These are phyloP conservation scores for Aspergillus intermedius DNA, from an alignment of 2,329 filamentous ascomycete genomes.

Conservation along the genomic window DNA sequence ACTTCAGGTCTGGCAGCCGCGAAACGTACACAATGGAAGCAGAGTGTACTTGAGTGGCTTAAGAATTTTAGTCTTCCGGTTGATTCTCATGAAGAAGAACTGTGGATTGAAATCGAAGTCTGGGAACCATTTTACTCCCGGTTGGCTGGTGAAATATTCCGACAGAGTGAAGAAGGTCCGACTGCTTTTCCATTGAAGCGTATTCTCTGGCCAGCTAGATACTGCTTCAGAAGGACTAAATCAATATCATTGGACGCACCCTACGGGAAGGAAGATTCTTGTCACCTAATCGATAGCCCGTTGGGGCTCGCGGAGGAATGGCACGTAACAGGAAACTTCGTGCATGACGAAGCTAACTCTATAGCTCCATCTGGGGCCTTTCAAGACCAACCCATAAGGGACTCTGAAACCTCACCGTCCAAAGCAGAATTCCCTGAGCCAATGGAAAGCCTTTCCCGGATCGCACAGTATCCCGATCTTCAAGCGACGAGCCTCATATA, in stretches of 20 bases:
- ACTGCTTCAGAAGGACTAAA: slow-evolving; percentile 35
- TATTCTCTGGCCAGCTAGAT: slow-evolving; percentile 40
- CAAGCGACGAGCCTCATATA: slow-evolving; percentile 42
- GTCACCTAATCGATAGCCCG: slow-evolving; percentile 26
- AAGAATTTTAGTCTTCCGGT: slow-evolving; percentile 29
- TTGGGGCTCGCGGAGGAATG: slow-evolving; percentile 39
- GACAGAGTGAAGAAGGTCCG: slow-evolving; percentile 20
- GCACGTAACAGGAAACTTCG: slow-evolving; percentile 24
- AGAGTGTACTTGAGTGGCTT: slow-evolving; percentile 31
- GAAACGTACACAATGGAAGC: slow-evolving; percentile 30
- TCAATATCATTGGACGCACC: slow-evolving; percentile 10
- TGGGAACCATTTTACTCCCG: slow-evolving; percentile 34
- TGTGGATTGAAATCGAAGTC: slow-evolving; percentile 38
- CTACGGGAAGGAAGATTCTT: slow-evolving; percentile 13
- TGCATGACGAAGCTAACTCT: slow-evolving; percentile 11
- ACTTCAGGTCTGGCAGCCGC: slow-evolving; percentile 4
- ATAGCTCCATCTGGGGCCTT: slow-evolving; percentile 7
- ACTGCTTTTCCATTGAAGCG: slow-evolving; percentile 31
- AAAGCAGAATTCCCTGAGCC: slow-evolving; percentile 21
- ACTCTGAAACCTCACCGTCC: slow-evolving; percentile 18
- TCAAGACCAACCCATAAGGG: slow-evolving; percentile 19
- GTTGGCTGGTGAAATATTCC: slow-evolving; percentile 27
- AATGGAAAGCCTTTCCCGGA: slow-evolving; percentile 34
- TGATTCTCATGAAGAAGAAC: slow-evolving; percentile 23
- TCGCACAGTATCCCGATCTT: slow-evolving; percentile 35